These are phyloP conservation scores for Monosporascus sp. DNA, from an alignment of 2,329 filamentous ascomycete species.

Conservation along the genomic window DNA sequence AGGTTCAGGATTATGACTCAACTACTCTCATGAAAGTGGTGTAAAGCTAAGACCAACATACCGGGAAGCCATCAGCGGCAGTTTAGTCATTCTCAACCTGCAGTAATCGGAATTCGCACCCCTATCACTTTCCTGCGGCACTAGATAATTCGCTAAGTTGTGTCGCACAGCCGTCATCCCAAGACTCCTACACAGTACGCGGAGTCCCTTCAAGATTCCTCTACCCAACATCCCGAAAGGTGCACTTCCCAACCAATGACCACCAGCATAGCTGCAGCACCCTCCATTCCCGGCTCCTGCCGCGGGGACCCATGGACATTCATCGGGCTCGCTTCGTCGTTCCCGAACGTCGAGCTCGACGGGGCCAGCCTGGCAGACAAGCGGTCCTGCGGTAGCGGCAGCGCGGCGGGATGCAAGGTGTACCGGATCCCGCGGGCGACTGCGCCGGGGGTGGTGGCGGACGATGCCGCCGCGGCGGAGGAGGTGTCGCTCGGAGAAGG, in stretches of 20 bases:
- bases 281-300: conserved; percentile 13
- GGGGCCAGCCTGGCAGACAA: conserved; percentile 33
- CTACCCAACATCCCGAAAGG: too few relatives aligned
- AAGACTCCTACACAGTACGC: too few relatives aligned
- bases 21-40: too few relatives aligned
- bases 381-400: conserved; percentile 32
- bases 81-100: too few relatives aligned
- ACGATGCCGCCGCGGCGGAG: conserved; percentile 26
- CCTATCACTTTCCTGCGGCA: too few relatives aligned
- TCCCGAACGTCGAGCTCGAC: conserved; percentile 40
- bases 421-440: conserved; percentile 43
- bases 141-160: too few relatives aligned
- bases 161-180: too few relatives aligned
- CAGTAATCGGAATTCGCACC: too few relatives aligned
- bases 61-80: too few relatives aligned
- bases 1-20: too few relatives aligned
- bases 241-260: background rate
- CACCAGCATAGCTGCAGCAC: background rate
- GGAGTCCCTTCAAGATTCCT: too few relatives aligned
- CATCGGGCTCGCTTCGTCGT: conserved; percentile 49
- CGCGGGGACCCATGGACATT: conserved; percentile 41
- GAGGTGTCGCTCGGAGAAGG: conserved; percentile 19
- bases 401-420: conserved; percentile 50
- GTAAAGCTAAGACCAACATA: too few relatives aligned
- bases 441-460: conserved; percentile 28